Evolutionary conservation across 441 rosid genomes (phyloP), one percentile per base, ranked within the genome.

Genomic region (Erodium texanum): DNA sequence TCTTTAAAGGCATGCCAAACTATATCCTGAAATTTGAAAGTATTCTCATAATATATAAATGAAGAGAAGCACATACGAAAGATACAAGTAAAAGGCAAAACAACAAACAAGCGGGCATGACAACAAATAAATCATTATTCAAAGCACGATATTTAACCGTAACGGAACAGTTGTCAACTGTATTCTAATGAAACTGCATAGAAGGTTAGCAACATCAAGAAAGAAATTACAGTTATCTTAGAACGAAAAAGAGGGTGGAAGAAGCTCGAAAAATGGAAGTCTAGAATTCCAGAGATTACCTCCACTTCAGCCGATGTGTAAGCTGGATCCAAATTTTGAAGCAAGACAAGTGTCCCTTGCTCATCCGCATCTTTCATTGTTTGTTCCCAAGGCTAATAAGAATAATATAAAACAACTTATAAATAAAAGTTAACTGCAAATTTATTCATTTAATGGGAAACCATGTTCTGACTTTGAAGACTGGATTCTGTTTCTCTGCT

Each of bases 321-420:
- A 65, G 83, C 69, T 68, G 94, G 93, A 77, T 85, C 92, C 84
- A 93, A 75, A 82, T 90, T 89, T 71, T 69, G 89, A 73, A 90
- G 90, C 62, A 89, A 74, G 73, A 93, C 86, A 68, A 90, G 81
- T 48, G 58, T 84, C 71, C 79, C 87, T 64, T 74, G 68, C 71
- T 76, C 79, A 48, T 81, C 79, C 15, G 92, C 96, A 43, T 45
- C 67, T 56, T 64, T 75, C 81, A 93, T 75, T 41, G 80, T 79
- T 66, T 83, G 89, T 76, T 85, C 87, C 96, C 92, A 93, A 69
- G 89, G 80, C 98, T 93, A 76, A 22, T 22, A 74, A 79, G 27
- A 11, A 74, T 54, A 71, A 54, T 24, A 67, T 45, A 64, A 64
- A 43, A 61, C 19, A 62, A 66, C 70, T 69, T 41, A 59, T 43